phyloP scores from a whole-genome alignment of 257 asterid species.

The Linderniella brevidens region DNA sequence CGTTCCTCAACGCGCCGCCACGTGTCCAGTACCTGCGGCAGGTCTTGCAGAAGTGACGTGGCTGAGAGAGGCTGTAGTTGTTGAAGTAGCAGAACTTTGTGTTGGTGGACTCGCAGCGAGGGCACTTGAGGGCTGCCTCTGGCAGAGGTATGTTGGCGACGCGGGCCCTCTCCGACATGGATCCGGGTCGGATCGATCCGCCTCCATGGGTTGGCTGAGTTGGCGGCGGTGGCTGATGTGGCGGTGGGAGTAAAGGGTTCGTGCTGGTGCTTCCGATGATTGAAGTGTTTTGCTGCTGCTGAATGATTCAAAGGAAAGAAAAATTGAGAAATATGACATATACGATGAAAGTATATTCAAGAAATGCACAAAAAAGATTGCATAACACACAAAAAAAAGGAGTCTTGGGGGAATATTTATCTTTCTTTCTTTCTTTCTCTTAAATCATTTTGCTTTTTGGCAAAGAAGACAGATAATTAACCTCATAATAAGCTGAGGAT shows the following conservation, averaged over 20 bases:
- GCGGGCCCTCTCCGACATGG: conserved; percentile 88
- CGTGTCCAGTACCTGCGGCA: conserved; percentile 88
- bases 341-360: conserved; percentile 27
- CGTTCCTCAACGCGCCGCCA: conserved; percentile 77
- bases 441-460: conserved; percentile 18
- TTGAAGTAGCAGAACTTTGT: conserved; percentile 91
- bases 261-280: conserved; percentile 30
- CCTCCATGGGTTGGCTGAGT: conserved; percentile 35
- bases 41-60: conserved; percentile 92
- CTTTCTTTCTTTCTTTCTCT: conserved; percentile 19
- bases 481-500: conserved; percentile 13
- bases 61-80: conserved; percentile 81
- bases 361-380: conserved; percentile 14
- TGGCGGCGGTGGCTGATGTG: conserved; percentile 22
- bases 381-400: conserved; percentile 6
- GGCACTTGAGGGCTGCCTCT: conserved; percentile 64
- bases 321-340: conserved; percentile 15
- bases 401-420: conserved; percentile 37
- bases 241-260: conserved; percentile 26
- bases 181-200: conserved; percentile 61
- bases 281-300: conserved; percentile 40
- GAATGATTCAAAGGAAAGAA: conserved; percentile 7
- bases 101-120: conserved; percentile 81
- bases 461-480: no score
- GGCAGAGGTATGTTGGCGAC: conserved; percentile 78